Evolutionary conservation across 345 rosid species (phyloP), one percentile per base, ranked within the genome.

Genomic region (Boechera divaricarpa): DNA sequence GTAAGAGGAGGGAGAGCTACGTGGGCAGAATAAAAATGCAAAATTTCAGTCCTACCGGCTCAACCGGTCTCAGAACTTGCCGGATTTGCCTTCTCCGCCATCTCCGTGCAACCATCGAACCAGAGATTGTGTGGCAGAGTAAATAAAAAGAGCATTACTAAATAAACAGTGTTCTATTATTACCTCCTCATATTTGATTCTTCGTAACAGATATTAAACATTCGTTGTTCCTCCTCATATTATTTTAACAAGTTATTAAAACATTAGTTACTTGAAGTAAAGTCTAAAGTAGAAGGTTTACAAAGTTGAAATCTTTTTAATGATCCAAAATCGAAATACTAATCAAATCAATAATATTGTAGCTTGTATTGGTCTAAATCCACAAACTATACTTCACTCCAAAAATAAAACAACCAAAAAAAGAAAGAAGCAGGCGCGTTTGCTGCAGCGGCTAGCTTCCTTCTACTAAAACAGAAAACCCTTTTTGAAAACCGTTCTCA

Each of bases 381-480:
- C 35, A 55, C 28, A 64, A 41, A 15, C 16, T 41, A 51, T 38
- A 38, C 42, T 1, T 56, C 78, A 74, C 52, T 59, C 56, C 32
- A 35, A 76, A 42, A 18, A 15, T 16, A 8, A n/a, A 28, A 7
- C 31, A 53, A 45, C 29, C 13, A 59, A 56, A 44, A 33, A 5
- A 39, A 38, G 45, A 49, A 41, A 13, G 52, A 36, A 56, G 60
- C 58, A 70, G 24, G 10, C 4, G 6, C 47, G 53, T 56, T 55
- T 71, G 76, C 45, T 77, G 67, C 44, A 21, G 61, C 60, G 32
- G 53, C 67, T 64, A 64, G 67, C 44, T 77, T 57, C 72, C 62
- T 71, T 71, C 18, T 35, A 70, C 76, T 70, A 57, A 63, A 65
- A 45, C 72, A 10, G 72, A 71, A 64, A 71, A 77, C 76, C 53